phyloP scores from a whole-genome alignment of 495 filamentous ascomycete genomes.

The Lasiosphaeriaceae sp. region DNA sequence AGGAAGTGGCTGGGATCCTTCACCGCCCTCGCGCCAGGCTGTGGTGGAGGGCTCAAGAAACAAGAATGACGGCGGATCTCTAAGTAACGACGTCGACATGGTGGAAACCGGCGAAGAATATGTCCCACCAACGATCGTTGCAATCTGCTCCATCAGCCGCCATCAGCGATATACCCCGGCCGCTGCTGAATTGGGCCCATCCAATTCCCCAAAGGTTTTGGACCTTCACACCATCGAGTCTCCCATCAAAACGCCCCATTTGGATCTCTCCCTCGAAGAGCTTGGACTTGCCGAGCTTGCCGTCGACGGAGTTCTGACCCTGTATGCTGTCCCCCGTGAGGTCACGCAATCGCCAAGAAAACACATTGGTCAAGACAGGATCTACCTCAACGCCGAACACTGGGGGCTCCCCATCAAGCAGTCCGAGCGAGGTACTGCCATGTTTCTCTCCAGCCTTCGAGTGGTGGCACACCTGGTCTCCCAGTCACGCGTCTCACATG shows the following conservation, averaged over 20 bases:
- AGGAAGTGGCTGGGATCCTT: too few species aligned
- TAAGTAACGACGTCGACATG: background rate
- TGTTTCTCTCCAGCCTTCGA: background rate
- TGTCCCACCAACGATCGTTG: background rate
- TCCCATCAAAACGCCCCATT: background rate
- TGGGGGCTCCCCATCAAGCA: background rate
- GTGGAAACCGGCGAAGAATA: background rate
- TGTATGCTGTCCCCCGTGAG: background rate
- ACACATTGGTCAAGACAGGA: background rate
- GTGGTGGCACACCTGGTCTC: background rate
- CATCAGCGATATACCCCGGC: background rate
- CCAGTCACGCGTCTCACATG: background rate
- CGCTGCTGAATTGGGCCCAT: background rate
- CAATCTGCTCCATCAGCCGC: background rate
- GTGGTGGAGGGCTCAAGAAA: too few species aligned
- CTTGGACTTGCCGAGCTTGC: background rate
- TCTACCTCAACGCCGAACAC: background rate
- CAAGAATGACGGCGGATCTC: too few species aligned
- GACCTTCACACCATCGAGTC: background rate
- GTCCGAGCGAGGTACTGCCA: background rate
- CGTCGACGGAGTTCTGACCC: background rate
- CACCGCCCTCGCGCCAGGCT: too few species aligned
- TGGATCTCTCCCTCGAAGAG: background rate
- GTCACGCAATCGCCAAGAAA: background rate
- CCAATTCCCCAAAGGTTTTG: background rate